These are phyloP conservation scores for Amanita subjunquillea DNA, from an alignment of 768 basidiomycete genomes.

Conservation along the genomic window DNA sequence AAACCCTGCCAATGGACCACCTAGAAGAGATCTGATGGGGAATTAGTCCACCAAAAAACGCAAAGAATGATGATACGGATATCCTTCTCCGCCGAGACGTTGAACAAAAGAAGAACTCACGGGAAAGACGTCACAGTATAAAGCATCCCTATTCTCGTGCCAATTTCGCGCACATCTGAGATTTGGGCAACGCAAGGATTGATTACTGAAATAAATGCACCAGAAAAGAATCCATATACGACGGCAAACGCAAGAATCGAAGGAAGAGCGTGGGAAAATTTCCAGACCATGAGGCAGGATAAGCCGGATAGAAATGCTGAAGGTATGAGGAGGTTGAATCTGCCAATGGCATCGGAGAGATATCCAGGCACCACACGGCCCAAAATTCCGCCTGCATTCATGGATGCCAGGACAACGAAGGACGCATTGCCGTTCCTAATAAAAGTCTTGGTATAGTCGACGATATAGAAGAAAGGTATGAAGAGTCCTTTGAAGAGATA, in stretches of 20 bases:
- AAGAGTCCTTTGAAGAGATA: conserved; percentile 40
- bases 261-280: conserved; percentile 28
- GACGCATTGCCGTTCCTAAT: conserved; percentile 26
- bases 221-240: conserved; percentile 54
- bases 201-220: conserved; percentile 58
- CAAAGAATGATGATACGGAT: background rate
- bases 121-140: conserved; percentile 60
- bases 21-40: conserved; percentile 41
- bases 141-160: conserved; percentile 51
- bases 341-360: conserved; percentile 54
- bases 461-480: conserved; percentile 64
- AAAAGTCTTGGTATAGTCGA: conserved; percentile 41
- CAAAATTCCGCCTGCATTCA: conserved; percentile 59
- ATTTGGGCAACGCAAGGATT: conserved; percentile 63
- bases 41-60: conserved; percentile 2
- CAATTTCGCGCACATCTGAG: conserved; percentile 46
- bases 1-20: conserved; percentile 54
- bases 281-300: conserved; percentile 49
- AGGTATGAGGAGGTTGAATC: conserved; percentile 58
- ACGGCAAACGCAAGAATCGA: conserved; percentile 41
- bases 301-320: conserved; percentile 54
- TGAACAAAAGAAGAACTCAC: conserved; percentile 32
- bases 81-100: background rate
- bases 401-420: conserved; percentile 50
- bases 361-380: conserved; percentile 58